A percentile compares a stretch with the other conserved stretches of the same genome.
These are phyloP conservation scores for Pichia sp. DNA, from an alignment of 1,139 yeast species.

Conservation along the genomic window DNA sequence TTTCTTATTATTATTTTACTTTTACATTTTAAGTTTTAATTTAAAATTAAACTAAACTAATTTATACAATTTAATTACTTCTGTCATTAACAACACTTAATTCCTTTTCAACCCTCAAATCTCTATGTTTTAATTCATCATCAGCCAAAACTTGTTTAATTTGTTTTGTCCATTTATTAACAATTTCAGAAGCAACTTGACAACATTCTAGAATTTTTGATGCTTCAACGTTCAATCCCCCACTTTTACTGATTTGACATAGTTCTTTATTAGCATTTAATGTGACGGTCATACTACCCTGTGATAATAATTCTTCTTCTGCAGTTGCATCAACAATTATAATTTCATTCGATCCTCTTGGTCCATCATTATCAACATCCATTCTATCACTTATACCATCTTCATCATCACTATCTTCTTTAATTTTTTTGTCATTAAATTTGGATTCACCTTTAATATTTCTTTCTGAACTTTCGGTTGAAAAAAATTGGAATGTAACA, in stretches of 20 bases:
- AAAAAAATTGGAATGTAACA: slow-evolving; percentile 81
- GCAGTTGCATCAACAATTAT: slow-evolving; percentile 70
- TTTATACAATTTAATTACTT: slow-evolving; percentile 2
- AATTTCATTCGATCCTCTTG: slow-evolving; percentile 39
- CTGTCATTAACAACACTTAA: slow-evolving; percentile 29
- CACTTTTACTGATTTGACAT: slow-evolving; percentile 84
- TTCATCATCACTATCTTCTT: slow-evolving; percentile 7
- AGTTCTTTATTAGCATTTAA: slow-evolving; percentile 84
- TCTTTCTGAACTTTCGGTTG: slow-evolving; percentile 56
- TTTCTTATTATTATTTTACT: slow-evolving; percentile 1
- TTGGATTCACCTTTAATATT: slow-evolving; percentile 60
- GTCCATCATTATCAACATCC: slow-evolving; percentile 5
- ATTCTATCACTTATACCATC: slow-evolving; percentile 8
- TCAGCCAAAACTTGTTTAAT: slow-evolving; percentile 51
- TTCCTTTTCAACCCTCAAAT: slow-evolving; percentile 20
- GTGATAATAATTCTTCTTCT: slow-evolving; percentile 70
- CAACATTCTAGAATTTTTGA: slow-evolving; percentile 62
- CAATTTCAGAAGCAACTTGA: slow-evolving; percentile 57
- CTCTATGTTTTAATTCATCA: slow-evolving; percentile 38
- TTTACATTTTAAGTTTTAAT: neutral
- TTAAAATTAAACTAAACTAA: neutral
- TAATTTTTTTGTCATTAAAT: neutral
- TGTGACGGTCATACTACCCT: slow-evolving; percentile 78
- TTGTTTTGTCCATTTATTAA: slow-evolving; percentile 56
- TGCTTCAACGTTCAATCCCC: slow-evolving; percentile 84